phyloP scores from a whole-genome alignment of 2,329 filamentous ascomycete species.

The Botrytis galanthina region DNA sequence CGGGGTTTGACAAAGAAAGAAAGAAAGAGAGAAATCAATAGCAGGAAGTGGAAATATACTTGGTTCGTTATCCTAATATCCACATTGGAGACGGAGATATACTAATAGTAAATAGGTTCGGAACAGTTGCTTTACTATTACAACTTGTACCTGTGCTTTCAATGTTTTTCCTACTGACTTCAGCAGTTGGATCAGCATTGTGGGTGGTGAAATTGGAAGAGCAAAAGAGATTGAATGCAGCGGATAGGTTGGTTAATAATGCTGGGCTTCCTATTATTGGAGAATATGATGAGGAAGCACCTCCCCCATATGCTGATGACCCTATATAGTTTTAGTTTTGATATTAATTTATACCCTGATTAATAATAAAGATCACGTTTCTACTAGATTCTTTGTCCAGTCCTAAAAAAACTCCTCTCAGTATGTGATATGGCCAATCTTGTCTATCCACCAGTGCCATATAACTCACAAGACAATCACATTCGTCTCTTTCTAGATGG shows the following conservation, averaged over 20 bases:
- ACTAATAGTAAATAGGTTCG: conserved; percentile 56
- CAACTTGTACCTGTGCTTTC: conserved; percentile 87
- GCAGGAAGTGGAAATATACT: conserved; percentile 76
- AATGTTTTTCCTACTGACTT: conserved; percentile 93
- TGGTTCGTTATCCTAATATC: conserved; percentile 50
- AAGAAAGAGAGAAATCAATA: conserved; percentile 65
- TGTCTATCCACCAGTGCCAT: neutral
- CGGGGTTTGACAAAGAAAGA: conserved; percentile 72
- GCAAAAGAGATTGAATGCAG: conserved; percentile 33
- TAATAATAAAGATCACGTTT: neutral
- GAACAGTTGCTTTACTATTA: conserved; percentile 76
- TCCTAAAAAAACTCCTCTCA: neutral
- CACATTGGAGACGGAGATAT: neutral
- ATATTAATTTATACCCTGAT: neutral
- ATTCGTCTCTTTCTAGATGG: neutral
- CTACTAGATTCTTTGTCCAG: neutral
- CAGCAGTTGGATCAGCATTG: conserved; percentile 77
- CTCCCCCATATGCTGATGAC: conserved; percentile 35
- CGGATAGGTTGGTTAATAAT: conserved; percentile 21
- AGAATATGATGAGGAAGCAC: conserved; percentile 28
- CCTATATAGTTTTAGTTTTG: conserved; percentile 29
- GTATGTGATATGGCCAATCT: neutral
- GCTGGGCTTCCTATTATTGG: conserved; percentile 14
- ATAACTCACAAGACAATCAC: neutral
- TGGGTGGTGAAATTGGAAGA: conserved; percentile 81